Base-by-base conservation (phyloP, 768 basidiomycete genomes). In the Kwoniella sp. region DNA sequence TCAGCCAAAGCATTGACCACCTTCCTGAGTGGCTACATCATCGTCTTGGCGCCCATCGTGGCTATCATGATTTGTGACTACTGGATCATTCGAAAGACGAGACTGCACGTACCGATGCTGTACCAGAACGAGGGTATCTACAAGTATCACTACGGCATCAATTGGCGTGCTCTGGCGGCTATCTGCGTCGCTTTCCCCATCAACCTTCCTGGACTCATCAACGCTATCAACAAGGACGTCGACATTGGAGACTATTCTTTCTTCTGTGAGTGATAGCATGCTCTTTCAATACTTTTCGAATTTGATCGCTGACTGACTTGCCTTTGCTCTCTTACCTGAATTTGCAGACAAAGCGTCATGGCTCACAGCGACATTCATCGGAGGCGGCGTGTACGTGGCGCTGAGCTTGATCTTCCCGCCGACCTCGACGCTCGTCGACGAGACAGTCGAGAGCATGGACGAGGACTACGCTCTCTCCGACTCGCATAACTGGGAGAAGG, bases 1-100 rank as follows among this genome's bases (percentile, higher is more conserved):
- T 83, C 79, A 65, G 82, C 73, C 28, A 77, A 66, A 56, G 60
- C 65, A 54, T 41, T 71, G 54, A 61, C 73, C 57, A 71, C 66
- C 7, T 62, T 72, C 48, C 52, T 68, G 26, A 62, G 59, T 25
- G 91, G 90, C 2, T 93, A 92, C 73, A 88, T 91, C 0, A 88
- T 93, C 23, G 91, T 95, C 77, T 83, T 94, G 23, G 90, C 90
- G 0, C 92, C 92, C 0, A 89, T 95, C 69, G 87, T 89, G 31
- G 90, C 89, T 25, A 87, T 93, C 60, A 85, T 88, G 83, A 77
- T 64, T 13, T 38, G 45, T 38, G 73, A 90, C 86, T 92, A 89
- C 74, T 92, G 89, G 90, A 75, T 93, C 48, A 83, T 94, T 25
- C 89, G 92, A 74, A 82, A 79, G 63, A 82, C 87, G 37, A 86